Evolutionary conservation across 208 protist species (phyloP), one percentile per base, ranked within the genome.

Genomic region (Trypanosoma cruzi): DNA sequence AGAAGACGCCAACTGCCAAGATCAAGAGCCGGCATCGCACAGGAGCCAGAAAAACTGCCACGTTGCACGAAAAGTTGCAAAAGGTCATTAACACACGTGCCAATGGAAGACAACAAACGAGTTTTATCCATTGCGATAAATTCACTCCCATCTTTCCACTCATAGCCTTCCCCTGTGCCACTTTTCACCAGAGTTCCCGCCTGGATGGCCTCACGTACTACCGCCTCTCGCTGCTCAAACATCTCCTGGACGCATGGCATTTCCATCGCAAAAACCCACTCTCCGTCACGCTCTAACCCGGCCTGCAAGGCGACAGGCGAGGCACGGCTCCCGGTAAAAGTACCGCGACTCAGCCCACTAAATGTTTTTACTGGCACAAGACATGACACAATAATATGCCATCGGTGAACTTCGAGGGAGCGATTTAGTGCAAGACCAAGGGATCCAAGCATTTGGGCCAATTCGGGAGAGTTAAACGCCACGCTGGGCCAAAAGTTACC

Each of bases 401-500:
- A 96, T 54, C 91, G 88, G 57, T 96, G 91, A 46, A 84, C 52
- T 65, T 96, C 72, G 40, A 96, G 74, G 18, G 91, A 96, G 34
- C 89, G 89, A 53, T 89, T 79, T 18, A 96, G 73, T 32, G 85
- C 88, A 73, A 90, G 82, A 44, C 85, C 89, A 31, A 96, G 77
- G 29, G 75, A 72, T 16, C 89, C 86, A 42, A 96, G 82, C 62
- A 96, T 77, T 37, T 73, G 64, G 4, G 83, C 85, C 22, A 96
- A 68, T 44, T 89, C 77, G 5, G 91, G 87, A 46, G 85, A 90
- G 44, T 96, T 89, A 69, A 94, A 96, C 26, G 91, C 85, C 20
- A 86, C 70, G 67, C 80, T 86, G 18, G 87, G 86, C 89, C 91
- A 96, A 75, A 96, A 96, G 71, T 92, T 92, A 36, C 91, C 91